phyloP scores from a whole-genome alignment of 352 stramenopile genomes.

The Globisporangium okanoganense region DNA sequence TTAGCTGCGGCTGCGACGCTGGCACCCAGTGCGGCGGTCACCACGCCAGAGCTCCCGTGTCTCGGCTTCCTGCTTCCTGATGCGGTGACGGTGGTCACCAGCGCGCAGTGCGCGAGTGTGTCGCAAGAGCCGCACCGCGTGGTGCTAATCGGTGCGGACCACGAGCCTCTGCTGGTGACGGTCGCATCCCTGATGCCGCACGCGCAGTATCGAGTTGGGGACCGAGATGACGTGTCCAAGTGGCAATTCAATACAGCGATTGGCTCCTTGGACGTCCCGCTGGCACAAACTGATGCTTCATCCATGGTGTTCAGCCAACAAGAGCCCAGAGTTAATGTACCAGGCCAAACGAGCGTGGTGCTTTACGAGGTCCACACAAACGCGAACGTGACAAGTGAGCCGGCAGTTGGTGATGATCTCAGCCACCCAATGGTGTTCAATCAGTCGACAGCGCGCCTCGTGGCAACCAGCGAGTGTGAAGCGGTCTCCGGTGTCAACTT shows the following conservation, averaged over 20 bases:
- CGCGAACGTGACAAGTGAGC: neutral
- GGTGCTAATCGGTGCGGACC: neutral
- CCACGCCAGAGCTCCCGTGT: too few species aligned
- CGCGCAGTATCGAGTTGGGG: neutral
- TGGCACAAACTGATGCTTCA: neutral
- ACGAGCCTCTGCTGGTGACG: neutral
- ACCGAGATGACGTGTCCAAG: neutral
- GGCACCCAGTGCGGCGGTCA: too few species aligned
- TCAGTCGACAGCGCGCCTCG: neutral
- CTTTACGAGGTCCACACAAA: neutral
- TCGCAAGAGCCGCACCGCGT: neutral
- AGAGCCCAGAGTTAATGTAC: neutral
- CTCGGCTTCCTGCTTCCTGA: constrained; percentile 1
- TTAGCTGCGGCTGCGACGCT: too few species aligned
- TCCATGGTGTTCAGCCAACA: neutral
- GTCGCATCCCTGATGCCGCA: neutral
- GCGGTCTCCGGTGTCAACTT: neutral
- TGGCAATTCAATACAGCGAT: neutral
- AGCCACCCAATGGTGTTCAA: neutral
- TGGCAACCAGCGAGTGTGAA: constrained; percentile 1
- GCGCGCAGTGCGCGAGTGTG: neutral
- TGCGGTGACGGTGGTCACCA: neutral
- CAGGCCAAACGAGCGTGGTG: neutral
- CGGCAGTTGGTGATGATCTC: neutral
- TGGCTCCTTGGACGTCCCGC: neutral